Evolutionary conservation across 306 rosid species (phyloP).

Genomic region (Glycyrrhiza uralensis): DNA sequence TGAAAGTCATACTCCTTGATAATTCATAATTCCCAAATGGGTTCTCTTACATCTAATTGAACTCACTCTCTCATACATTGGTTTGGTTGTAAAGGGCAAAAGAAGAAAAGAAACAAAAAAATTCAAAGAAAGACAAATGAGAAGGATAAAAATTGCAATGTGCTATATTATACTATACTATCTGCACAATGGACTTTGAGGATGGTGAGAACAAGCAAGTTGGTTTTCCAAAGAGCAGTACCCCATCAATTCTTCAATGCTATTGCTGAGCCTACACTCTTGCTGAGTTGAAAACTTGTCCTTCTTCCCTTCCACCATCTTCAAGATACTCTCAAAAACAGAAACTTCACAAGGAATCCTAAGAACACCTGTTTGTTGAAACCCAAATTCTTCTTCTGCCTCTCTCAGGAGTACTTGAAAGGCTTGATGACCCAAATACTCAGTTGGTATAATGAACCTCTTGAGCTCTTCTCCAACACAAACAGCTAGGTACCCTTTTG

Average conservation of each 20-base stretch:
- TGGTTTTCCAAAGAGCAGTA: slow-evolving; percentile 47
- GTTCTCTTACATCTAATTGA: slow-evolving; percentile 26
- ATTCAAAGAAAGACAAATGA: not conserved
- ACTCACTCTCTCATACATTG: slow-evolving; percentile 23
- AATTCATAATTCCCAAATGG: slow-evolving; percentile 21
- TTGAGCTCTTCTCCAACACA: slow-evolving; percentile 75
- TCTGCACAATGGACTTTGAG: slow-evolving; percentile 81
- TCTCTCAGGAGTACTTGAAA: slow-evolving; percentile 66
- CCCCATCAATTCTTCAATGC: slow-evolving; percentile 37
- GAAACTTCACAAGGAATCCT: slow-evolving; percentile 73
- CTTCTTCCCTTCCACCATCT: slow-evolving; percentile 57
- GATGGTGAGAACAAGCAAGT: slow-evolving; percentile 52
- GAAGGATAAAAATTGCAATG: slow-evolving; percentile 2
- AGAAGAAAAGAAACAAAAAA: not conserved
- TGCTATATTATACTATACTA: slow-evolving; percentile 26
- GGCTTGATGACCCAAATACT: slow-evolving; percentile 53
- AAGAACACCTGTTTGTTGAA: slow-evolving; percentile 71
- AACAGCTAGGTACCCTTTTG: slow-evolving; percentile 80
- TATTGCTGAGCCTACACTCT: slow-evolving; percentile 34
- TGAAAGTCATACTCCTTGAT: not conserved
- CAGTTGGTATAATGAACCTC: slow-evolving; percentile 74
- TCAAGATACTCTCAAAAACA: slow-evolving; percentile 63
- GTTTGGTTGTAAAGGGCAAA: slow-evolving; percentile 13
- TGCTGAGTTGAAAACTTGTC: slow-evolving; percentile 32
- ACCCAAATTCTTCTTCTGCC: slow-evolving; percentile 92